Percentiles rank a stretch among this genome's conserved stretches.
Evolutionary conservation across 805 yeast genomes (phyloP).

Genomic region (Cyberlindnera samutprakarnensis): DNA sequence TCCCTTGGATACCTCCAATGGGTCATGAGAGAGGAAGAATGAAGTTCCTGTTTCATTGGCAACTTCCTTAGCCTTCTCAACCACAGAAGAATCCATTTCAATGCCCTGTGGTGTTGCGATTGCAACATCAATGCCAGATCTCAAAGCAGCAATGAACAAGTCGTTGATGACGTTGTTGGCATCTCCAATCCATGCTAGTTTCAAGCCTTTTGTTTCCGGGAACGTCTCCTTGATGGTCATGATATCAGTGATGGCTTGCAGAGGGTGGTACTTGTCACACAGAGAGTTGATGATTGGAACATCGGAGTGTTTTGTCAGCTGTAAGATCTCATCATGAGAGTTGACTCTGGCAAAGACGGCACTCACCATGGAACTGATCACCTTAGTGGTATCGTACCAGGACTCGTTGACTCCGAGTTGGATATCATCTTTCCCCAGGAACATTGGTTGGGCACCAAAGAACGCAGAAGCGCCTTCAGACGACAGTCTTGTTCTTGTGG

Average conservation of each 20-base stretch:
- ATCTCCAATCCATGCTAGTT: conserved; percentile 94
- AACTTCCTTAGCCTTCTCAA: conserved; percentile 44
- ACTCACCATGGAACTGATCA: conserved; percentile 93
- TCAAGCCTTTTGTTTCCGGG: conserved; percentile 49
- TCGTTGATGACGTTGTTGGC: conserved; percentile 95
- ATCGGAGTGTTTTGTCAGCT: conserved; percentile 65
- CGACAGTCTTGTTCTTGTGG: conserved; percentile 92
- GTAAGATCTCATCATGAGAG: conserved; percentile 72
- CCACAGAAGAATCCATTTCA: conserved; percentile 50
- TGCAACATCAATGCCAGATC: conserved; percentile 73
- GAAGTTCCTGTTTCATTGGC: conserved; percentile 42
- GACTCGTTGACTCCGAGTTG: conserved; percentile 95
- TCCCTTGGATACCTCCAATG: conserved; percentile 59
- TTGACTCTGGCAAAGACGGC: conserved; percentile 95
- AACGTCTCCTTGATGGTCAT: conserved; percentile 80
- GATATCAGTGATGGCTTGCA: conserved; percentile 91
- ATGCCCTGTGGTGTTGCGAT: conserved; percentile 80
- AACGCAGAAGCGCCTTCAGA: conserved; percentile 90
- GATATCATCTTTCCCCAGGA: conserved; percentile 91
- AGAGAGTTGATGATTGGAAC: conserved; percentile 93
- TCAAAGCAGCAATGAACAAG: conserved; percentile 79
- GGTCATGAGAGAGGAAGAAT: conserved; percentile 61
- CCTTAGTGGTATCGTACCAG: conserved; percentile 79
- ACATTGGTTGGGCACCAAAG: conserved; percentile 95
- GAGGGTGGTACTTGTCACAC: conserved; percentile 89